Evolutionary conservation across 495 filamentous ascomycete species (phyloP).

Genomic region (Aspergillus mulundensis): DNA sequence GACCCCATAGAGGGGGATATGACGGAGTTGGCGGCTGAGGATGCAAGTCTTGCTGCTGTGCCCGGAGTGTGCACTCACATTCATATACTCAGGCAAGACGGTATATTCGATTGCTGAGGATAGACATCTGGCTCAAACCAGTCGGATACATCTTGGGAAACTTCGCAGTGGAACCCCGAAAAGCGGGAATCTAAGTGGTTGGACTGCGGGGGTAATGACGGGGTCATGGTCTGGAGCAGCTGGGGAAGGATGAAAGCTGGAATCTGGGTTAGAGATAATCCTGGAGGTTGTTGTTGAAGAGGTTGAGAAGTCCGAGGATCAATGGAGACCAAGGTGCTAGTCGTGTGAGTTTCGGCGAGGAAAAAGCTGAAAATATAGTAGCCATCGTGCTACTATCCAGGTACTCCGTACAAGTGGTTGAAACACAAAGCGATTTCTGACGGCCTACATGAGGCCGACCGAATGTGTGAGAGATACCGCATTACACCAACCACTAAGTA

Average conservation of each 20-base stretch:
- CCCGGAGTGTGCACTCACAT: conserved; percentile 42
- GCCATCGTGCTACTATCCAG: neutral
- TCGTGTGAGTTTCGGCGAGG: conserved; percentile 23
- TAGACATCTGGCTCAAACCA: conserved; percentile 37
- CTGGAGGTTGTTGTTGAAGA: conserved; percentile 24
- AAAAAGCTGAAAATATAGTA: conserved; percentile 1
- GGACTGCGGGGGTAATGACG: conserved; percentile 12
- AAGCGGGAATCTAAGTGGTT: conserved; percentile 28
- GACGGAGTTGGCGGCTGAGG: conserved; percentile 30
- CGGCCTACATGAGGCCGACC: no score
- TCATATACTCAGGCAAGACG: conserved; percentile 42
- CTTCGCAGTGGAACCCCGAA: conserved; percentile 26
- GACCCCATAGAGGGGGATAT: conserved; percentile 37
- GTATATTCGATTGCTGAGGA: conserved; percentile 29
- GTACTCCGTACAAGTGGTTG: no score
- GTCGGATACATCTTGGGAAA: conserved; percentile 38
- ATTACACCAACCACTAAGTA: no score
- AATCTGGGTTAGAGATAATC: conserved; percentile 19
- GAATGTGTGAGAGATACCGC: no score
- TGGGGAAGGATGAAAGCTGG: conserved; percentile 29
- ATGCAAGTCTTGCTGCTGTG: conserved; percentile 33
- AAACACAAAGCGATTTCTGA: no score
- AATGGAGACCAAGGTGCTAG: conserved; percentile 4
- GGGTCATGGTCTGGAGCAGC: conserved; percentile 42
- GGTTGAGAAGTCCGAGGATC: conserved; percentile 10